Base-by-base conservation (phyloP, 139 green algal genomes). In the Picochlorum sp. region DNA sequence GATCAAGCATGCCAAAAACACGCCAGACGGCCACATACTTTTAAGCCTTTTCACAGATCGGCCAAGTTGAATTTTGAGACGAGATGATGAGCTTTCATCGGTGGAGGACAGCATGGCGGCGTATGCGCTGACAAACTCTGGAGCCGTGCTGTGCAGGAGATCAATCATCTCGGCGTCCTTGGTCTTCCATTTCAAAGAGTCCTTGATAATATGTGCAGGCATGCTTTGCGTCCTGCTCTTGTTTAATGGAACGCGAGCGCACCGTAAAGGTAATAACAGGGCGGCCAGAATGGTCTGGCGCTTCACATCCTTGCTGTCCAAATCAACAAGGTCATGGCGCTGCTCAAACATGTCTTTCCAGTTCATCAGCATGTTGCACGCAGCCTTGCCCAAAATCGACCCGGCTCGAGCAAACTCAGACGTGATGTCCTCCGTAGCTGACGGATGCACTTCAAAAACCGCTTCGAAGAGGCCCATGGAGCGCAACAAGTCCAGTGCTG, bases 231-330 rank as follows among this genome's bases (percentile, higher is more conserved):
- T 66, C 73, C 74, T 86, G 61, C 72, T 72, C 68, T 84, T 87
- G 32, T 62, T 55, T 5, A 32, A 61, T 9, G 54, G 44, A 38
- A 71, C 61, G 21, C 57, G 13, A n/a, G 72, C 11, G 2, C 49
- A 45, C 7, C 83, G 73, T 49, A 95, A 61, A 6, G 88, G 88
- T 72, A 95, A 75, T 62, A 95, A 68, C 62, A 90, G 71, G 2
- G 83, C 85, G 7, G 85, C 79, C 50, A 95, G 61, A 51, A 94
- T 66, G 24, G 80, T 62, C 10, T 86, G 70, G 26, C 84, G 74
- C 26, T 70, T 70, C 6, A 47, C 45, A 57, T 56, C 21, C 45
- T 49, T n/a, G 2, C 56, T 20, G 10, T 14, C 14, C 16, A 20
- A 23, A 16, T 24, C 21, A 4, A 52, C 47, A 6, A 55, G 24